Conservation (phyloP, 2,329 filamentous ascomycete genomes). For the Acrocalymma vagum region DNA sequence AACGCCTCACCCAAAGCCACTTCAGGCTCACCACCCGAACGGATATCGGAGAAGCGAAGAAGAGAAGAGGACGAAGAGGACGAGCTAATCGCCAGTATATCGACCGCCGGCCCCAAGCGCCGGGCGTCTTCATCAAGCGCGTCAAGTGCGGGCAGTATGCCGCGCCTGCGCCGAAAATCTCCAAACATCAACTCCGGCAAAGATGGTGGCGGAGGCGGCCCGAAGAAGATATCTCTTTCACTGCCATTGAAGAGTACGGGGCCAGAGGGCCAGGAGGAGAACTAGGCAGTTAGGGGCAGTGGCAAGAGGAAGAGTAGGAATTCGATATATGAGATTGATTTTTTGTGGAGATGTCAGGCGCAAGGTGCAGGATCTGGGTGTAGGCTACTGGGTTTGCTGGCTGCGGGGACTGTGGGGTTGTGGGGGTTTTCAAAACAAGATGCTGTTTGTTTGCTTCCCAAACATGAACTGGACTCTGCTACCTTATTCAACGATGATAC, state of each 20-base stretch:
- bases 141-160: constrained; percentile 40
- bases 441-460: too few species aligned
- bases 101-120: constrained; percentile 57
- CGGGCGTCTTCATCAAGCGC: constrained; percentile 49
- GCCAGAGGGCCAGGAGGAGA: constrained; percentile 40
- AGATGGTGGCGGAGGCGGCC: constrained; percentile 46
- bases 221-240: constrained; percentile 52
- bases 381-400: too few species aligned
- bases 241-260: constrained; percentile 49
- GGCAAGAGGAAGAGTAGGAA: too few species aligned
- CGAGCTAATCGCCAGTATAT: constrained; percentile 80
- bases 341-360: too few species aligned
- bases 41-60: constrained; percentile 86
- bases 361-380: too few species aligned
- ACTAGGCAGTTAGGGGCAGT: too few species aligned
- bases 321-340: too few species aligned
- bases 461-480: too few species aligned
- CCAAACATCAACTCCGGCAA: constrained; percentile 53
- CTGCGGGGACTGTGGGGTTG: too few species aligned
- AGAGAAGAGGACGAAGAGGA: constrained; percentile 95
- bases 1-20: constrained; percentile 31
- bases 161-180: constrained; percentile 52
- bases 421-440: too few species aligned
- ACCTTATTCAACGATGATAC: too few species aligned
- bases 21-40: constrained; percentile 66